These are phyloP conservation scores for Cyclocybe cylindracea DNA, from an alignment of 768 basidiomycete species.

Conservation along the genomic window DNA sequence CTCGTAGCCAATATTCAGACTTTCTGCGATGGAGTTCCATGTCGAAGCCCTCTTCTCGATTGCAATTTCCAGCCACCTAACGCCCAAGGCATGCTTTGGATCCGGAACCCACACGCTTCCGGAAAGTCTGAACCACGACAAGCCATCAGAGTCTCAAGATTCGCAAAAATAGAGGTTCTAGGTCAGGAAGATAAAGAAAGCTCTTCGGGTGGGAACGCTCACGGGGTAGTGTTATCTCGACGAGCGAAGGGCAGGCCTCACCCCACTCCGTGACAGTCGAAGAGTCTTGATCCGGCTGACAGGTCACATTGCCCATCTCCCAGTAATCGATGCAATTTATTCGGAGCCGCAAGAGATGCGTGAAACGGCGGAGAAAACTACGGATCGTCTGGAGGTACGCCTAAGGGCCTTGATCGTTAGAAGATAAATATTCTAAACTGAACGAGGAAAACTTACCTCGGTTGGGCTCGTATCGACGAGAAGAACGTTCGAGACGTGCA, in stretches of 20 bases:
- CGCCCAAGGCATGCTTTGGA: conserved; percentile 19
- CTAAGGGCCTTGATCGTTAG: conserved; percentile 2
- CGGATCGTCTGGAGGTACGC: conserved; percentile 29
- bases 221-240: conserved; percentile 38
- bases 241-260: conserved; percentile 32
- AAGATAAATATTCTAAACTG: background rate
- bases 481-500: conserved; percentile 38
- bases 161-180: background rate
- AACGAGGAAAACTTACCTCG: conserved; percentile 21
- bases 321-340: conserved; percentile 34
- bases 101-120: conserved; percentile 29
- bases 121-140: conserved; percentile 25
- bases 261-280: conserved; percentile 39
- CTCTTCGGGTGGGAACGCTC: conserved; percentile 9
- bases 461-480: conserved; percentile 30
- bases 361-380: conserved; percentile 28
- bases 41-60: conserved; percentile 19
- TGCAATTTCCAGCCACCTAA: conserved; percentile 24
- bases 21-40: conserved; percentile 21
- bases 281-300: conserved; percentile 35
- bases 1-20: background rate
- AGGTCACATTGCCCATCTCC: conserved; percentile 26
- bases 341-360: conserved; percentile 29
- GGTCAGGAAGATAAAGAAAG: background rate
- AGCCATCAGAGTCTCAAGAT: conserved; percentile 21